Conservation (phyloP, 768 basidiomycete species). For the Termitomyces sp. region DNA sequence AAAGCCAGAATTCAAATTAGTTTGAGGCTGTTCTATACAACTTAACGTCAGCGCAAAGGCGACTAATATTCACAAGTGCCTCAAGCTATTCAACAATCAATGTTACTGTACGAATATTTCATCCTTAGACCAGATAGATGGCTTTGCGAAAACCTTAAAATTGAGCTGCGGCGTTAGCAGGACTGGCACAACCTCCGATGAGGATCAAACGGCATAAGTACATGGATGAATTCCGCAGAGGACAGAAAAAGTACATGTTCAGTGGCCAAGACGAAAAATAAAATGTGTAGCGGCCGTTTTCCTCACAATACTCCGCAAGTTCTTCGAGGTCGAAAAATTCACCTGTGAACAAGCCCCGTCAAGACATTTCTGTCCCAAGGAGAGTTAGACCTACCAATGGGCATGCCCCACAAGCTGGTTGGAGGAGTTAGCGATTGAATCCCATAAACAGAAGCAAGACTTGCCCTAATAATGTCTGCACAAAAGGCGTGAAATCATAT, state of each 20-base stretch:
- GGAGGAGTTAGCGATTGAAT: neutral
- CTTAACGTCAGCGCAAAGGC: no score
- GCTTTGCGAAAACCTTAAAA: neutral
- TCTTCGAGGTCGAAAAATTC: slow-evolving; percentile 71
- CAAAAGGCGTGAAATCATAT: neutral
- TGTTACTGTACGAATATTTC: neutral
- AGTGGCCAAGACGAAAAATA: slow-evolving; percentile 74
- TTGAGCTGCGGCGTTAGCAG: slow-evolving; percentile 7
- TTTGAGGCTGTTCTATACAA: no score
- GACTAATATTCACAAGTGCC: neutral
- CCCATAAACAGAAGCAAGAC: neutral
- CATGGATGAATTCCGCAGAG: neutral
- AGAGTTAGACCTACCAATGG: slow-evolving; percentile 46
- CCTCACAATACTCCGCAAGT: slow-evolving; percentile 49
- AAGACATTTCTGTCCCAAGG: neutral
- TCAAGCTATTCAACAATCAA: neutral
- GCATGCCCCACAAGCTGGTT: slow-evolving; percentile 65
- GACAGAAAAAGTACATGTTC: slow-evolving; percentile 45
- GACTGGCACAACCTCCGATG: slow-evolving; percentile 12
- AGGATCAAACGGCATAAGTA: neutral
- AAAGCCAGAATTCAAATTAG: no score
- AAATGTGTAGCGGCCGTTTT: slow-evolving; percentile 59
- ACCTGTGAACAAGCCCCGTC: slow-evolving; percentile 29
- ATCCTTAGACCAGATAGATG: neutral
- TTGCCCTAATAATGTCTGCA: neutral